Evolutionary conservation across 441 rosid genomes (phyloP).

Genomic region (Pelargonium cotyledonis): DNA sequence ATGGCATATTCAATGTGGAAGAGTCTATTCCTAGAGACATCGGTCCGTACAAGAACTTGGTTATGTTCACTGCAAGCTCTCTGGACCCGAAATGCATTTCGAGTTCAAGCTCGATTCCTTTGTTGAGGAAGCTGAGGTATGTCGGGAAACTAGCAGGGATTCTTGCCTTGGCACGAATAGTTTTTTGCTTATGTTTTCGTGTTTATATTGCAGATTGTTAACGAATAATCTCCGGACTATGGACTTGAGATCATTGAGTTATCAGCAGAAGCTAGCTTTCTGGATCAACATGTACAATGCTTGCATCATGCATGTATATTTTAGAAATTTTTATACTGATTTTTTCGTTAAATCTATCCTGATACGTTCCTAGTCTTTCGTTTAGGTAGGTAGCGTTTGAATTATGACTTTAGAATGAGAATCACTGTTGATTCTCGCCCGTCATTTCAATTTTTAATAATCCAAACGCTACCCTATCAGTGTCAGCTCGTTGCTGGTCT

Average conservation of each 20-base stretch:
- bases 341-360: not conserved
- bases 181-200: not conserved
- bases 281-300: constrained; percentile 99
- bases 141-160: no score
- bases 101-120: constrained; percentile 61
- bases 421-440: no score
- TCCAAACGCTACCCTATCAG: no score
- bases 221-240: constrained; percentile 66
- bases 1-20: constrained; percentile 64
- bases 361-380: constrained; percentile 1
- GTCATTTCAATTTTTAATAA: no score
- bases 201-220: constrained; percentile 46
- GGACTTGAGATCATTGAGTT: constrained; percentile 53
- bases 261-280: constrained; percentile 81
- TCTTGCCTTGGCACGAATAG: no score
- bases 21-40: constrained; percentile 75
- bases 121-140: constrained; percentile 70
- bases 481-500: no score
- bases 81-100: constrained; percentile 85
- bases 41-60: constrained; percentile 86
- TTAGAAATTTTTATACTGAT: not conserved
- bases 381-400: not conserved
- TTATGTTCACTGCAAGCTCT: constrained; percentile 61
- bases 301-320: constrained; percentile 87
- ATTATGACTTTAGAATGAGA: no score